Evolutionary conservation across 1,284 basidiomycete genomes (phyloP).

Genomic region (Coniophora puteana): DNA sequence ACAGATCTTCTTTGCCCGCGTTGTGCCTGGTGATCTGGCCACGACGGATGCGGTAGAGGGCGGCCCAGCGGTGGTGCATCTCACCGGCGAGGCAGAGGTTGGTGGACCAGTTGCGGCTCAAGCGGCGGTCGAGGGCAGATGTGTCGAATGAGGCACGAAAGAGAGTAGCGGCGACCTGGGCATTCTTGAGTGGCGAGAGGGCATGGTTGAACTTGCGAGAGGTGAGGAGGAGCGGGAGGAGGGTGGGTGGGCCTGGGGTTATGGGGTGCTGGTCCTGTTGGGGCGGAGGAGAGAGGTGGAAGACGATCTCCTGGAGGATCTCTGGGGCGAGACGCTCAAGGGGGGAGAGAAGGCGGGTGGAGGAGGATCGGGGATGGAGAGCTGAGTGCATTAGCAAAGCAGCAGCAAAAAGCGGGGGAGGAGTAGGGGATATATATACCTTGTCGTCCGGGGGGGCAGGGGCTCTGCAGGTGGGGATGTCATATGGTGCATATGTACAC

Average conservation of each 20-base stretch:
- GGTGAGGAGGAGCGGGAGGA: constrained; percentile 46
- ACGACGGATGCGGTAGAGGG: constrained; percentile 33
- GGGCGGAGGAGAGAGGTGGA: constrained; percentile 37
- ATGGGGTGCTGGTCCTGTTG: too few relatives aligned
- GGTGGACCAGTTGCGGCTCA: constrained; percentile 37
- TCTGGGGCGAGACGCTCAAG: constrained; percentile 27
- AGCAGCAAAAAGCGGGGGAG: constrained; percentile 6
- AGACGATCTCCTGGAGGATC: constrained; percentile 37
- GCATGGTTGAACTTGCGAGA: constrained; percentile 42
- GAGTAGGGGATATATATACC: too few relatives aligned
- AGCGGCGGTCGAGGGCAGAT: constrained; percentile 50
- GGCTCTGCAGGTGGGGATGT: too few relatives aligned
- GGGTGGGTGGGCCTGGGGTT: constrained; percentile 33
- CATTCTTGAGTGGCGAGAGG: constrained; percentile 34
- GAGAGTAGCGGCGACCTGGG: constrained; percentile 54
- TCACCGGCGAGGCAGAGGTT: constrained; percentile 33
- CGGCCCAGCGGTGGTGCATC: constrained; percentile 34
- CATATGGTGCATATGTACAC: too few relatives aligned
- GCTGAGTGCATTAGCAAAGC: neutral
- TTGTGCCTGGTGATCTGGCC: constrained; percentile 11
- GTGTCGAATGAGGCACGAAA: constrained; percentile 62
- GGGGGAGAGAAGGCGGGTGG: constrained; percentile 7
- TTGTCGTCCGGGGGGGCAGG: too few relatives aligned
- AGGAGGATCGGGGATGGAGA: too few relatives aligned
- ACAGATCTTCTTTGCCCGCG: constrained; percentile 38